A percentile compares a stretch with the other conserved stretches of the same genome.
Conservation (phyloP, 306 rosid genomes). For the Begonia peltatifolia region DNA sequence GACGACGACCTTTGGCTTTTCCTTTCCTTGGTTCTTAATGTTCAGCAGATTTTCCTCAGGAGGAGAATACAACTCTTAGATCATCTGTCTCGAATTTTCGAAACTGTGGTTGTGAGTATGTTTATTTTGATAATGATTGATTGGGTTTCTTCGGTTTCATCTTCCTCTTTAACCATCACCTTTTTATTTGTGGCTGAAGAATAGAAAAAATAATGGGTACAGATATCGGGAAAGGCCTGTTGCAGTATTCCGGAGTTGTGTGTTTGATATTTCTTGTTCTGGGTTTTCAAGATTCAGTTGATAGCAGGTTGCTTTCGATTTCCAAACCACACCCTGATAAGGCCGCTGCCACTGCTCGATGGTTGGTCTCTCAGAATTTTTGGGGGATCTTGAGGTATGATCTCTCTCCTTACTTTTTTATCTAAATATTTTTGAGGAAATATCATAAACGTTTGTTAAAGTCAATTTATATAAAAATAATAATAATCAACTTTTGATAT, state of each 20-base stretch:
- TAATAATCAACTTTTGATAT: too few relatives aligned
- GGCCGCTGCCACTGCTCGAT: slow-evolving; percentile 68
- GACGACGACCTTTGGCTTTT: too few relatives aligned
- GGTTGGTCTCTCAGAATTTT: slow-evolving; percentile 57
- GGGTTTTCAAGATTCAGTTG: slow-evolving; percentile 11
- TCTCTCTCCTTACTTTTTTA: neutral
- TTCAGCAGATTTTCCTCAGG: too few relatives aligned
- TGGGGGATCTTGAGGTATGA: slow-evolving; percentile 73
- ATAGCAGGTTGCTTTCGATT: slow-evolving; percentile 22
- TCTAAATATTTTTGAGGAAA: neutral
- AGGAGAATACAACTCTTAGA: too few relatives aligned
- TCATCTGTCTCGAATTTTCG: too few relatives aligned
- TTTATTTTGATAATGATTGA: too few relatives aligned
- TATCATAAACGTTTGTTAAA: neutral
- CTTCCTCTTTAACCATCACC: too few relatives aligned
- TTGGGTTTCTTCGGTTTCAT: too few relatives aligned
- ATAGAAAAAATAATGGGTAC: slow-evolving; percentile 3
- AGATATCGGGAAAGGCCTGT: slow-evolving; percentile 1
- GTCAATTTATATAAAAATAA: too few relatives aligned
- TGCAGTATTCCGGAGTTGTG: neutral
- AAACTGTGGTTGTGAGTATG: too few relatives aligned
- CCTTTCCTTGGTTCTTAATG: too few relatives aligned
- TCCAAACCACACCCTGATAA: slow-evolving; percentile 53
- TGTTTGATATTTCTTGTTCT: slow-evolving; percentile 9
- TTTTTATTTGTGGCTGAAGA: too few relatives aligned